Evolutionary conservation across 331 rosid species (phyloP).

Genomic region (Arachis monticola): DNA sequence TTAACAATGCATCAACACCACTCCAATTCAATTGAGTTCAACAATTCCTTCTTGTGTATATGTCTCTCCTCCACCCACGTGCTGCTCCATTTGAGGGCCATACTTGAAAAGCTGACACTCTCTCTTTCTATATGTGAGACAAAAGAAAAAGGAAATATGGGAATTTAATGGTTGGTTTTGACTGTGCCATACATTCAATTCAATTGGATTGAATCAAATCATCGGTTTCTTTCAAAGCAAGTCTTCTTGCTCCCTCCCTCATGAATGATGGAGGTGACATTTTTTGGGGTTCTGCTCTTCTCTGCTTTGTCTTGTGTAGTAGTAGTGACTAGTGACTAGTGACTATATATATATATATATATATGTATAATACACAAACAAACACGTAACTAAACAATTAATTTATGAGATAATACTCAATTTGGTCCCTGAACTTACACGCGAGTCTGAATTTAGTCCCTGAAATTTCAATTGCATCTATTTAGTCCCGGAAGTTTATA

Average conservation of each 20-base stretch:
- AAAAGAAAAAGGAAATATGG: slow-evolving; percentile 22
- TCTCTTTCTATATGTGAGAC: background rate
- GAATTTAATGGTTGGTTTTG: slow-evolving; percentile 50
- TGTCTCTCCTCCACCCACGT: slow-evolving; percentile 34
- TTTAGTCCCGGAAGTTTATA: too few species aligned
- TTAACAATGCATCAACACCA: too few species aligned
- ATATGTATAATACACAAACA: too few species aligned
- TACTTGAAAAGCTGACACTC: slow-evolving; percentile 59
- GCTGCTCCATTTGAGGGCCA: slow-evolving; percentile 47
- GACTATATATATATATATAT: too few species aligned
- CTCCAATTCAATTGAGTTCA: too few species aligned
- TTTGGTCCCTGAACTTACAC: too few species aligned
- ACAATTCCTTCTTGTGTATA: background rate
- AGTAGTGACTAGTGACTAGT: background rate
- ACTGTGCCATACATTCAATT: slow-evolving; percentile 42
- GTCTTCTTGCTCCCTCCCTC: slow-evolving; percentile 29
- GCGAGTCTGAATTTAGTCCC: too few species aligned
- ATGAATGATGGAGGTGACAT: slow-evolving; percentile 40
- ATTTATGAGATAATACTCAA: too few species aligned
- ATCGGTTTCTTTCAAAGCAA: slow-evolving; percentile 43
- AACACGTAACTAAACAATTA: too few species aligned
- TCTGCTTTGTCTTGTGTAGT: background rate
- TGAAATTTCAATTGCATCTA: too few species aligned
- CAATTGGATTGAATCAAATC: background rate
- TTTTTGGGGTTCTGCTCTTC: background rate